These are phyloP conservation scores for Pueraria montana DNA, from an alignment of 306 rosid species.

Conservation along the genomic window DNA sequence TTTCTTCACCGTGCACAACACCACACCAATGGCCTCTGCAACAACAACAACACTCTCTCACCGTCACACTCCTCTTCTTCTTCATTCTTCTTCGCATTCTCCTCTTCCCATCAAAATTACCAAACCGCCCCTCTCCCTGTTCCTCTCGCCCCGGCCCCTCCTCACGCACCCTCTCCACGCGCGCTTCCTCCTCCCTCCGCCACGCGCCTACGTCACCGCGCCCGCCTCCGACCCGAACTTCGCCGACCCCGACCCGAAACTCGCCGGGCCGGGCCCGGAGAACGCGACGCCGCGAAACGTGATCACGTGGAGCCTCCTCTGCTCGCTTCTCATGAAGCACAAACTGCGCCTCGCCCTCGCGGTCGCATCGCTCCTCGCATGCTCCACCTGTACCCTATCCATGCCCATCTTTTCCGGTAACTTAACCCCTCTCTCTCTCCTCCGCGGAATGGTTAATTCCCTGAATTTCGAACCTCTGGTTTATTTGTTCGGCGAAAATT, in stretches of 20 bases:
- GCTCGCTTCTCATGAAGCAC: conserved; percentile 71
- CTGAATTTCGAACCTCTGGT: neutral
- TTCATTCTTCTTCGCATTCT: neutral
- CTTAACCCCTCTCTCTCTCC: neutral
- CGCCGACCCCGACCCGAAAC: conserved; percentile 62
- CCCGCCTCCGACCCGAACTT: conserved; percentile 82
- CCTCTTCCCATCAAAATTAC: conserved; percentile 40
- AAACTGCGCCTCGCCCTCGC: conserved; percentile 67
- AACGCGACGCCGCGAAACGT: conserved; percentile 46
- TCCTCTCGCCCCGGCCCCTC: conserved; percentile 20
- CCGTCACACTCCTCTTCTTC: neutral
- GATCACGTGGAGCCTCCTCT: conserved; percentile 65
- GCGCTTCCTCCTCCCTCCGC: conserved; percentile 19
- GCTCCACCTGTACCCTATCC: conserved; percentile 89
- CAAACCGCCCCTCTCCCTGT: conserved; percentile 41
- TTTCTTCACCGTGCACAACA: no score
- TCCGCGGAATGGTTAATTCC: no score
- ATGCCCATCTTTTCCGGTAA: conserved; percentile 91
- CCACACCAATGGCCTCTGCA: neutral
- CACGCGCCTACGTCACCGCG: conserved; percentile 77
- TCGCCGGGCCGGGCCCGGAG: conserved; percentile 49
- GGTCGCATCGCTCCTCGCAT: conserved; percentile 67
- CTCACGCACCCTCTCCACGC: conserved; percentile 37
- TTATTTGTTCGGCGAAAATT: neutral
- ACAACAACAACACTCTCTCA: neutral